Conservation (phyloP, 768 basidiomycete species). For the Hygrophorus pudorinus region DNA sequence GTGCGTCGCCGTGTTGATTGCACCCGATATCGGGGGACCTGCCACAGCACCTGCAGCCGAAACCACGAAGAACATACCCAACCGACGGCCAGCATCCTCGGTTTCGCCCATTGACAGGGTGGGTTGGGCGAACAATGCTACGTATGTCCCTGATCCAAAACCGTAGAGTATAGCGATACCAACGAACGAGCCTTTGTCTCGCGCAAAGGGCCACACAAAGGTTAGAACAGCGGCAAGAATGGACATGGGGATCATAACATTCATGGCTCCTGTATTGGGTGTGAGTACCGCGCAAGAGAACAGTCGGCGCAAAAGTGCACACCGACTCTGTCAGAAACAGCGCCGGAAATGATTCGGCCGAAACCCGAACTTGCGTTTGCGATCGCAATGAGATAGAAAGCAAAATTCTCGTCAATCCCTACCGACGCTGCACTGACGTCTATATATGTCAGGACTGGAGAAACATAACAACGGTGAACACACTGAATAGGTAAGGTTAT, state of each 20-base stretch:
- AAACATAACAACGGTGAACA: neutral
- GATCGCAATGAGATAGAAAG: constrained; percentile 52
- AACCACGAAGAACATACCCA: constrained; percentile 55
- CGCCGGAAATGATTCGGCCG: constrained; percentile 41
- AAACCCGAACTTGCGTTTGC: constrained; percentile 49
- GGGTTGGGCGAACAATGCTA: constrained; percentile 44
- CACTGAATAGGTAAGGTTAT: neutral
- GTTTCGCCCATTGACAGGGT: constrained; percentile 50
- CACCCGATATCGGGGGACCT: constrained; percentile 69
- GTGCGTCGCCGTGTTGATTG: constrained; percentile 43
- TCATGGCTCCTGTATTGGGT: constrained; percentile 39
- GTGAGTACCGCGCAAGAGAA: neutral
- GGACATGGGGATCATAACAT: constrained; percentile 46
- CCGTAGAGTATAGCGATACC: constrained; percentile 48
- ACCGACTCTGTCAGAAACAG: constrained; percentile 43
- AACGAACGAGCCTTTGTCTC: constrained; percentile 27
- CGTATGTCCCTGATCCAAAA: constrained; percentile 52
- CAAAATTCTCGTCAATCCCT: constrained; percentile 37
- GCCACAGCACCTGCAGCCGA: constrained; percentile 51
- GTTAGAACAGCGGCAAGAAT: constrained; percentile 40
- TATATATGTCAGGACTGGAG: constrained; percentile 46
- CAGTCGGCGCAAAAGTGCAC: neutral
- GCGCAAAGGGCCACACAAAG: constrained; percentile 51
- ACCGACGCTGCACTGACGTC: constrained; percentile 36
- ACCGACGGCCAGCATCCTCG: constrained; percentile 52